Conservation (phyloP, 768 basidiomycete genomes). For the Exsudoporus frostii region DNA sequence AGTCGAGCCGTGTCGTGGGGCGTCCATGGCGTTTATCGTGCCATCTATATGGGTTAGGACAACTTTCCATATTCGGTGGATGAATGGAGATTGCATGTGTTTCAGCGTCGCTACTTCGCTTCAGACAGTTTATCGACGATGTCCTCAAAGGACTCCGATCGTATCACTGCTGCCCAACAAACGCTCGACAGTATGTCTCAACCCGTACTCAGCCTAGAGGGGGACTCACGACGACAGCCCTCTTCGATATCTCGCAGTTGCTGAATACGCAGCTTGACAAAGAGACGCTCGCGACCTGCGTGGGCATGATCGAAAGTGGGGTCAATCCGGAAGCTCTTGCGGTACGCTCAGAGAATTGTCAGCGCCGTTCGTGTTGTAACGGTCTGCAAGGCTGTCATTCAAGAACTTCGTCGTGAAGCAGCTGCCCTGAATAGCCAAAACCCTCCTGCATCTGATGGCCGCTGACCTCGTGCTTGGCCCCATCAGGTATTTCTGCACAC, state of each 20-base stretch:
- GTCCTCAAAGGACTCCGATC: constrained; percentile 54
- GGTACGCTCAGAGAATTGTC: constrained; percentile 43
- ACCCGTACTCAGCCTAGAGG: background rate
- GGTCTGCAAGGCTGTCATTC: constrained; percentile 66
- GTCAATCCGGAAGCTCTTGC: constrained; percentile 91
- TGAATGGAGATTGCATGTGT: no score
- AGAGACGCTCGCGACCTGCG: constrained; percentile 88
- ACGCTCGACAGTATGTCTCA: constrained; percentile 62
- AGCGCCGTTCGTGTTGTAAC: constrained; percentile 2
- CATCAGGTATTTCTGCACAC: background rate
- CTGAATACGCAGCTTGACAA: constrained; percentile 86
- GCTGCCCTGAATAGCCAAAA: constrained; percentile 35
- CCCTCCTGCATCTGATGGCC: constrained; percentile 20
- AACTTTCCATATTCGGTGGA: no score
- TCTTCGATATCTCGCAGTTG: constrained; percentile 85
- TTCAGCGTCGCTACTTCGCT: no score
- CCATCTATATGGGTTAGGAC: no score
- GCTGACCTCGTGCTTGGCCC: constrained; percentile 10
- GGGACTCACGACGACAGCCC: constrained; percentile 44
- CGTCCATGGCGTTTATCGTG: no score
- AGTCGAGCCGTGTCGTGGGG: background rate
- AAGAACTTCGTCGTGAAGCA: constrained; percentile 76
- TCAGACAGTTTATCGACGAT: constrained; percentile 18
- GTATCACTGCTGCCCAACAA: constrained; percentile 61
- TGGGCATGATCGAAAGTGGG: constrained; percentile 89